Base-by-base conservation (phyloP, 192 early-diverging fungal genomes). In the Coemansia sp. region DNA sequence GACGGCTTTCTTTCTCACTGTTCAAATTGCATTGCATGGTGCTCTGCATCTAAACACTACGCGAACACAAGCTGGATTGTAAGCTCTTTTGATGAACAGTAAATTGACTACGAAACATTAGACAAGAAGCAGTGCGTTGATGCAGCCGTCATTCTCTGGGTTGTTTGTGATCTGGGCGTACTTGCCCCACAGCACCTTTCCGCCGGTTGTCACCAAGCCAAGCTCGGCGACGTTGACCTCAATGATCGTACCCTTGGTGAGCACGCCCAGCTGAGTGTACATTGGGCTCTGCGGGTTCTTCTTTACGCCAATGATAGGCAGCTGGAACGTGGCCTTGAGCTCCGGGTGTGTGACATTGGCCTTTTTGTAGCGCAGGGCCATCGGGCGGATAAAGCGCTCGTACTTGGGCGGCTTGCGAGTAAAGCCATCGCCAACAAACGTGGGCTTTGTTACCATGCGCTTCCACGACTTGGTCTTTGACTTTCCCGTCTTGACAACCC, bases 401-500 rank as follows among this genome's bases (percentile, higher is more conserved):
- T 98, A 98, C 84, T 99, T 99, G 80, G 96, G 95, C 62, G 96
- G 97, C 80, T 98, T 97, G 63, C 97, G 91, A n/a, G 96, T 99
- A 77, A 99, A 99, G 13, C 95, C 94, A 66, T 98, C 96, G 43
- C 96, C 95, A 29, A 99, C 97, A 92, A 99, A 99, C 1, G 97
- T 98, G 10, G 95, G 94, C 87, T 99, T 99, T 72, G 96, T 98
- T 41, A 99, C 92, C 88, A 99, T 91, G 67, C 96, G 90, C 87
- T 99, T 99, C 97, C 97, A 99, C 71, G 92, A 88, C 87, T 99
- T 99, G 39, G 88, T 83, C 78, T 96, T 93, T 72, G 89, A 88
- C 87, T 97, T 97, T 53, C 97, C 97, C 2, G 94, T 94, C 79
- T 94, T 95, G 64, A 97, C 81, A 7, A 99, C 97, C 88, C 95